phyloP scores from a whole-genome alignment of 2,329 filamentous ascomycete genomes.

The Sordariomycetes sp. region DNA sequence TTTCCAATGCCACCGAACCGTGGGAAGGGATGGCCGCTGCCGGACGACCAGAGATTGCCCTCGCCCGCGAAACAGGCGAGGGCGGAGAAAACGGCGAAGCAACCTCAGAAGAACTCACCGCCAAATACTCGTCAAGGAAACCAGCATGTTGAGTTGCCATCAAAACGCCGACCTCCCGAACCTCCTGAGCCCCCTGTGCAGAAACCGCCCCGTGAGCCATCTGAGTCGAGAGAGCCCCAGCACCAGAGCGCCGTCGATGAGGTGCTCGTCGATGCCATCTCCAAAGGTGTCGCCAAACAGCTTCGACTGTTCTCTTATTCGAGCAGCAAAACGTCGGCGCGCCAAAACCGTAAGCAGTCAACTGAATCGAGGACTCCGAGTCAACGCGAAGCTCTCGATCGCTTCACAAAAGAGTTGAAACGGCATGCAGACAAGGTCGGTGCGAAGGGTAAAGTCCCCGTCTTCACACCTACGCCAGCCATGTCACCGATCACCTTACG shows the following conservation, averaged over 20 bases:
- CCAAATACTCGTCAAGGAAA: too few species aligned
- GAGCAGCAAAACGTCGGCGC: background rate
- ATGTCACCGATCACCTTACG: conserved; percentile 33
- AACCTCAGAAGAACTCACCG: too few species aligned
- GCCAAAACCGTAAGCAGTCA: background rate
- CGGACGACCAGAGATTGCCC: background rate
- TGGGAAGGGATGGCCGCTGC: background rate
- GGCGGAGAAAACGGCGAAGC: background rate
- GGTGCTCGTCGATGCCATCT: conserved; percentile 32
- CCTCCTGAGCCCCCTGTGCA: too few species aligned
- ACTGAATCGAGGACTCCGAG: conserved; percentile 29
- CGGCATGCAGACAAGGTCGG: conserved; percentile 22
- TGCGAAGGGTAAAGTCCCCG: conserved; percentile 24
- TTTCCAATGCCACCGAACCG: conserved; percentile 1
- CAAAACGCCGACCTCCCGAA: too few species aligned
- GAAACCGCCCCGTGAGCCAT: too few species aligned
- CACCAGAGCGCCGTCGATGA: conserved; percentile 21
- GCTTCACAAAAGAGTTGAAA: conserved; percentile 20
- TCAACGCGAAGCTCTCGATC: conserved; percentile 29
- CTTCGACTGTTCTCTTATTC: conserved; percentile 26
- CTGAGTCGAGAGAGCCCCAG: background rate
- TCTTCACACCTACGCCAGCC: conserved; percentile 28
- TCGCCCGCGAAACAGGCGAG: background rate
- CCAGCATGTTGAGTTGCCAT: too few species aligned
- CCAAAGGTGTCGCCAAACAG: conserved; percentile 35